A percentile compares a stretch with the other conserved stretches of the same genome.
These are phyloP conservation scores for Austroboletus niveus DNA, from an alignment of 1,284 basidiomycete species.

Conservation along the genomic window DNA sequence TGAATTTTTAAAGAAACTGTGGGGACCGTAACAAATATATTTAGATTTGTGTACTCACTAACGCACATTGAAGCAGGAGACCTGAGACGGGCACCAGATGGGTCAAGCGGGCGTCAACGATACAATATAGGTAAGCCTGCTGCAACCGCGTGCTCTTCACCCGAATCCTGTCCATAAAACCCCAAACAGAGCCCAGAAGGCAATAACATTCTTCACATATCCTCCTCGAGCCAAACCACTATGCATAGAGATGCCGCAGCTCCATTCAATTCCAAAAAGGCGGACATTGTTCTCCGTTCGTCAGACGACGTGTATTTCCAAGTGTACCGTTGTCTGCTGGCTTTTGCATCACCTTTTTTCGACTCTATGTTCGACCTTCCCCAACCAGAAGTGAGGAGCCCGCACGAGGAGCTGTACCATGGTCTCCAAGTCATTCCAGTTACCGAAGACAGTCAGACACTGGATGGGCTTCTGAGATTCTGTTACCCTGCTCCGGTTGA, in stretches of 20 bases:
- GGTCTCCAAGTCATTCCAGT: constrained; percentile 33
- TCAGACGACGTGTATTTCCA: constrained; percentile 38
- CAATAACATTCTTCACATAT: background rate
- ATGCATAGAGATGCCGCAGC: constrained; percentile 25
- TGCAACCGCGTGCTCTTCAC: background rate
- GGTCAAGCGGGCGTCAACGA: too few species aligned
- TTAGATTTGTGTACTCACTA: background rate
- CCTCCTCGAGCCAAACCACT: background rate
- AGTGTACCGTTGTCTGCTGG: constrained; percentile 34
- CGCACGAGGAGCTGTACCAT: constrained; percentile 11
- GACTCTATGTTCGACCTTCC: constrained; percentile 38
- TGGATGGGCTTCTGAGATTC: constrained; percentile 37
- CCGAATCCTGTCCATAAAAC: constrained; percentile 11
- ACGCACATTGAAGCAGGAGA: too few species aligned
- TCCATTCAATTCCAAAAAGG: constrained; percentile 28
- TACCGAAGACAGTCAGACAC: constrained; percentile 31
- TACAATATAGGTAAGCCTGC: constrained; percentile 1
- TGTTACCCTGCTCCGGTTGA: constrained; percentile 36
- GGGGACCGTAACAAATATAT: background rate
- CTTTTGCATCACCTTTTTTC: constrained; percentile 38
- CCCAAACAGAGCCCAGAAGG: background rate
- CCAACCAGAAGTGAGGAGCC: constrained; percentile 11
- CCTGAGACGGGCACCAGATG: too few species aligned
- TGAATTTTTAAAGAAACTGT: constrained; percentile 1
- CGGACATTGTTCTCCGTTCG: constrained; percentile 38